A percentile compares a stretch with the other conserved stretches of the same genome.
These are phyloP conservation scores for Arachnomyces sp. DNA, from an alignment of 2,329 filamentous ascomycete species.

Conservation along the genomic window DNA sequence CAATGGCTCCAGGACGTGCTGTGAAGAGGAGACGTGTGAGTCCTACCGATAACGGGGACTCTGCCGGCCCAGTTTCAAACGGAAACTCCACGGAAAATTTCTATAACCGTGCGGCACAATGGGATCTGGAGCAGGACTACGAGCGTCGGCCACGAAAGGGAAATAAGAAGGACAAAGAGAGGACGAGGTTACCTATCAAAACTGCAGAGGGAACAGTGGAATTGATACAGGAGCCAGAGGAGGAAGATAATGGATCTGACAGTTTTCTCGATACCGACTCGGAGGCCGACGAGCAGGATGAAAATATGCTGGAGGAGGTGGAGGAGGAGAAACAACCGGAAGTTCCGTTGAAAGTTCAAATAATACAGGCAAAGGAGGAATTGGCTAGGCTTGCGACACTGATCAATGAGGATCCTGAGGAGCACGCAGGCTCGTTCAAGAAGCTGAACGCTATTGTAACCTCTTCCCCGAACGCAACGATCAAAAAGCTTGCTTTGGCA, in stretches of 20 bases:
- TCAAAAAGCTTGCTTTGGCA: slow-evolving; percentile 78
- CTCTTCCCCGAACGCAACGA: slow-evolving; percentile 55
- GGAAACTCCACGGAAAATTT: slow-evolving; percentile 44
- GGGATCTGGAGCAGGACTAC: slow-evolving; percentile 90
- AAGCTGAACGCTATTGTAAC: slow-evolving; percentile 64
- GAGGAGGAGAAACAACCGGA: slow-evolving; percentile 45
- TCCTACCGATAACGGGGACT: slow-evolving; percentile 34
- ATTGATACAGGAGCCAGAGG: slow-evolving; percentile 41
- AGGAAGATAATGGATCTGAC: slow-evolving; percentile 48
- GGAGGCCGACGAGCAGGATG: slow-evolving; percentile 47
- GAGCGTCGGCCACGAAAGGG: slow-evolving; percentile 68
- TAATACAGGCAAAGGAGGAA: slow-evolving; percentile 83
- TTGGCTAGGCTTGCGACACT: slow-evolving; percentile 70
- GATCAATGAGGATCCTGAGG: slow-evolving; percentile 88
- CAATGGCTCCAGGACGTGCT: slow-evolving; percentile 40
- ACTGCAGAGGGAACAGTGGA: slow-evolving; percentile 68
- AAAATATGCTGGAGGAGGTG: slow-evolving; percentile 30
- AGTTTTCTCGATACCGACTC: slow-evolving; percentile 53
- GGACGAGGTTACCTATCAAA: slow-evolving; percentile 74
- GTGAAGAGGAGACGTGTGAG: slow-evolving; percentile 45
- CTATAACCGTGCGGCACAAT: slow-evolving; percentile 66
- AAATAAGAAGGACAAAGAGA: slow-evolving; percentile 66
- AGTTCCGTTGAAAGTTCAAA: slow-evolving; percentile 67
- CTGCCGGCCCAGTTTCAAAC: slow-evolving; percentile 21
- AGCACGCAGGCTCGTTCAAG: slow-evolving; percentile 73